Conservation (phyloP, 140 eudicot species). For the Cichorium intybus region DNA sequence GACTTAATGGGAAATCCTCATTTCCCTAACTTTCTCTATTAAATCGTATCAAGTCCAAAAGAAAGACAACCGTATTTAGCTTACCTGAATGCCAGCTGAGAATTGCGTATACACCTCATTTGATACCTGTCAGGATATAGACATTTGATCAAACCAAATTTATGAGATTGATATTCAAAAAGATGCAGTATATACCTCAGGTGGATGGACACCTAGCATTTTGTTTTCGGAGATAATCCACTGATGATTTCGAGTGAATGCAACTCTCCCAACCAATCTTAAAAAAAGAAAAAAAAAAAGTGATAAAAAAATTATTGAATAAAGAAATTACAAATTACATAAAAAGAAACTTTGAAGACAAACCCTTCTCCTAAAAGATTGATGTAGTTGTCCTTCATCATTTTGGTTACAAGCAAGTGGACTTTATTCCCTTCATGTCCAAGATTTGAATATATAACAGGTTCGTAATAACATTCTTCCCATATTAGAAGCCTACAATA, state of each 20-base stretch:
- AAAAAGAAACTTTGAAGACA: neutral
- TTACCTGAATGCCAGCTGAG: constrained; percentile 85
- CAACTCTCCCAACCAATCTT: constrained; percentile 93
- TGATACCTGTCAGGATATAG: constrained; percentile 45
- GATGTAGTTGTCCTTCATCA: constrained; percentile 85
- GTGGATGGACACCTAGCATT: constrained; percentile 55
- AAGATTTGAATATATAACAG: constrained; percentile 34
- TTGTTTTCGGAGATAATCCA: constrained; percentile 69
- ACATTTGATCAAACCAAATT: neutral
- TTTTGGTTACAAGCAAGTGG: constrained; percentile 75
- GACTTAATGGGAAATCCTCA: no score
- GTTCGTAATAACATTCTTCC: constrained; percentile 88
- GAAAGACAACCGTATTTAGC: neutral
- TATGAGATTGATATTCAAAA: neutral
- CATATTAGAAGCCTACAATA: constrained; percentile 81
- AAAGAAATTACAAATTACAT: neutral
- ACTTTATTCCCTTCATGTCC: constrained; percentile 43
- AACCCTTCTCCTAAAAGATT: constrained; percentile 87
- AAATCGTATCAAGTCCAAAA: constrained; percentile 10
- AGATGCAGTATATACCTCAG: constrained; percentile 59
- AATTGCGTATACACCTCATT: constrained; percentile 67
- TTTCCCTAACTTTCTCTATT: no score
- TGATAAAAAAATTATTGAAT: neutral
- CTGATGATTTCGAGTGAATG: constrained; percentile 77
- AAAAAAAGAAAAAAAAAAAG: no score